Conservation (phyloP, 1,139 yeast species). For the Yamadazyma triangularis region DNA sequence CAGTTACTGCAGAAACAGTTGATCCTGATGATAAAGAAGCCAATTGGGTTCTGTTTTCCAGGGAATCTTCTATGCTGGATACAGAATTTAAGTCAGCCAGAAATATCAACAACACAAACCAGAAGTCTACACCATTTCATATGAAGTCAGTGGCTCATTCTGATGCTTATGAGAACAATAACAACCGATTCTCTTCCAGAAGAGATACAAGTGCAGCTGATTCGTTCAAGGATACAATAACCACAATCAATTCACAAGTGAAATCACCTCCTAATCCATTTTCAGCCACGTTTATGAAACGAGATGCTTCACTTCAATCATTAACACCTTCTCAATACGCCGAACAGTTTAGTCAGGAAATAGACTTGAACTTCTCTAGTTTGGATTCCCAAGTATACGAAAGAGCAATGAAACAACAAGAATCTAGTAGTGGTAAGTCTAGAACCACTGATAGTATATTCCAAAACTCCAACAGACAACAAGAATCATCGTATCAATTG, state of each 20-base stretch:
- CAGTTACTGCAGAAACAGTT: too few relatives aligned
- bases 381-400: conserved; percentile 3
- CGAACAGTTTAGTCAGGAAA: conserved; percentile 25
- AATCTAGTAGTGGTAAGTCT: too few relatives aligned
- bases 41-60: conserved; percentile 30
- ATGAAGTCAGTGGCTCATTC: conserved; percentile 3
- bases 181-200: conserved; percentile 7
- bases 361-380: conserved; percentile 19
- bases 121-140: not conserved
- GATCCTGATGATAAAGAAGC: conserved; percentile 30
- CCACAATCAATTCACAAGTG: conserved; percentile 9
- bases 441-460: conserved; percentile 1
- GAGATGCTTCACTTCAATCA: conserved; percentile 22
- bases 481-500: too few relatives aligned
- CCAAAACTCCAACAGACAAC: too few relatives aligned
- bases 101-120: too few relatives aligned
- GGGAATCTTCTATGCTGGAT: conserved; percentile 9
- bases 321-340: conserved; percentile 28
- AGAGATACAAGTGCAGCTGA: conserved; percentile 14
- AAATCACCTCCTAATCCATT: conserved; percentile 1
- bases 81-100: not conserved
- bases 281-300: conserved; percentile 1
- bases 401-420: too few relatives aligned
- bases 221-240: conserved; percentile 11
- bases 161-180: conserved; percentile 6